These are phyloP conservation scores for Stephanodiscus triporus DNA, from an alignment of 108 stramenopile genomes.

Conservation along the genomic window DNA sequence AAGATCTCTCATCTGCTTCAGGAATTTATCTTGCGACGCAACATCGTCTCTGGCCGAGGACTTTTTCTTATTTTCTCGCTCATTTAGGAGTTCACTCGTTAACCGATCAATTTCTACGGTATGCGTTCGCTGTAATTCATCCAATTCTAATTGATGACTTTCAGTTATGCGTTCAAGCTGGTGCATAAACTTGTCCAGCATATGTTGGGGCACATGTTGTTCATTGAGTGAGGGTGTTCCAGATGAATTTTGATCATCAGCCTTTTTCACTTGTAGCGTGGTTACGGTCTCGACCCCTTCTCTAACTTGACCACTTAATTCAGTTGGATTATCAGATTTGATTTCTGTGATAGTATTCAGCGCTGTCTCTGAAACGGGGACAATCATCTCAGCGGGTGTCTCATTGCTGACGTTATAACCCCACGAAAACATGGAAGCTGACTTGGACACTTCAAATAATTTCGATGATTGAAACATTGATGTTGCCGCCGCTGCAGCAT, in stretches of 20 bases:
- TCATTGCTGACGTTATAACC: conserved; percentile 13
- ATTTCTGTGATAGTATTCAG: not conserved
- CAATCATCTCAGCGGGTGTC: not conserved
- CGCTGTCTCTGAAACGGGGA: conserved; percentile 2
- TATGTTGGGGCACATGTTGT: conserved; percentile 33
- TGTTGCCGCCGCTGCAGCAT: conserved; percentile 15
- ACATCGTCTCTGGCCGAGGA: conserved; percentile 38
- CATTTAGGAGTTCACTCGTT: conserved; percentile 18
- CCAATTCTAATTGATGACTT: conserved; percentile 69
- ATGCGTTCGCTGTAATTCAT: conserved; percentile 54
- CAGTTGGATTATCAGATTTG: not conserved
- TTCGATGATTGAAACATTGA: conserved; percentile 12
- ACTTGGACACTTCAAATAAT: conserved; percentile 13
- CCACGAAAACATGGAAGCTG: conserved; percentile 26
- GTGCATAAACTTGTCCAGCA: conserved; percentile 72
- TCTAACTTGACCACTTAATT: not conserved
- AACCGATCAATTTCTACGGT: conserved; percentile 45
- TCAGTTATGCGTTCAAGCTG: conserved; percentile 81
- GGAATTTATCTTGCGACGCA: conserved; percentile 52
- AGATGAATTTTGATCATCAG: conserved; percentile 7
- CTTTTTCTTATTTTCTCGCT: conserved; percentile 45
- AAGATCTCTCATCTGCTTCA: conserved; percentile 48
- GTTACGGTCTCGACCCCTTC: not conserved
- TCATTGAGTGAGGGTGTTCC: not conserved
- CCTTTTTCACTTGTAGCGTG: not conserved